Percentiles rank a stretch among this genome's conserved stretches.
Conservation (phyloP, 192 early-diverging fungal genomes). For the Gorgonomyces haynaldii region DNA sequence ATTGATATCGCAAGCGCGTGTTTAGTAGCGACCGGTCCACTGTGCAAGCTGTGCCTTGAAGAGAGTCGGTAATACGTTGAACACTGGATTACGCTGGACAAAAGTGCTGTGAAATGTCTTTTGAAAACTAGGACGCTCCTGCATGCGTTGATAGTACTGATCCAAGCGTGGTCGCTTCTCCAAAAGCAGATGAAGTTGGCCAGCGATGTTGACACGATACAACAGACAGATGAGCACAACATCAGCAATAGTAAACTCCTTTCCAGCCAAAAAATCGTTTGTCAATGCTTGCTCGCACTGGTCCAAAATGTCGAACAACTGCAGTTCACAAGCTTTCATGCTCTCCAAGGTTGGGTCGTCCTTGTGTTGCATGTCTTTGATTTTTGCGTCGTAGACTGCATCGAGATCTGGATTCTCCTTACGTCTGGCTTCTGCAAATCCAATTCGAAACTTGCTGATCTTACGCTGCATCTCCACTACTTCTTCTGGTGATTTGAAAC, state of each 20-base stretch:
- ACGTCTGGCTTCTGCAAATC: neutral
- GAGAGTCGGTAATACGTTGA: neutral
- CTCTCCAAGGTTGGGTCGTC: neutral
- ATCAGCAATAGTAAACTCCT: conserved; percentile 8
- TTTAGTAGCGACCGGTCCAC: too few species aligned
- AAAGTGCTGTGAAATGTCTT: conserved; percentile 3
- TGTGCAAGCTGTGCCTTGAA: too few species aligned
- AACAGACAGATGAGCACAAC: conserved; percentile 1
- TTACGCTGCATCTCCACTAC: neutral
- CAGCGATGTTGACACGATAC: neutral
- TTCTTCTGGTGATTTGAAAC: neutral
- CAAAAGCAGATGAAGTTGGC: neutral
- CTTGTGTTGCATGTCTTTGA: neutral
- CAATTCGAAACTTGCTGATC: neutral
- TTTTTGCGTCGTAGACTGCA: neutral
- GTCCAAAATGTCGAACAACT: neutral
- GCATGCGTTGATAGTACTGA: conserved; percentile 1
- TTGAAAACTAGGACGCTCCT: conserved; percentile 5
- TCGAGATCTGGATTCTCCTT: conserved; percentile 10
- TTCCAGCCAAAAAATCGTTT: neutral
- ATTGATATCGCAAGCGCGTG: too few species aligned
- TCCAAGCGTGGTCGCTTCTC: neutral
- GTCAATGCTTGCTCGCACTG: neutral
- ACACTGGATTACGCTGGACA: neutral
- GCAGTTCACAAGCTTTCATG: neutral